Conservation (phyloP, 768 basidiomycete species). For the Trametopsis cervina region DNA sequence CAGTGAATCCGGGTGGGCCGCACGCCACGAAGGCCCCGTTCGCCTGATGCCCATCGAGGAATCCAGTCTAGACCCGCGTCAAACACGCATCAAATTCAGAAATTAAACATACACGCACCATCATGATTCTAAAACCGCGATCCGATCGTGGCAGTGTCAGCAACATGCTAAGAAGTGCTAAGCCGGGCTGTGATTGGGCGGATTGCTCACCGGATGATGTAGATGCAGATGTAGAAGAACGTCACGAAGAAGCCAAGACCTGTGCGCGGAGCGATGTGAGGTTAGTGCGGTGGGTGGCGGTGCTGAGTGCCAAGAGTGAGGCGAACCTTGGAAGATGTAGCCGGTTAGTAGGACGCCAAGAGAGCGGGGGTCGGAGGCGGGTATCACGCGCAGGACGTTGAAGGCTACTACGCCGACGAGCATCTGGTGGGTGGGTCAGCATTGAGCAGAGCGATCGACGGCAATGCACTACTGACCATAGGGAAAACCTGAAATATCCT, state of each 20-base stretch:
- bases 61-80: slow-evolving; percentile 29
- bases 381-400: slow-evolving; percentile 33
- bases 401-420: slow-evolving; percentile 40
- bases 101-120: slow-evolving; percentile 19
- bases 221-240: slow-evolving; percentile 43
- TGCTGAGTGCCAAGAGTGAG: slow-evolving; percentile 10
- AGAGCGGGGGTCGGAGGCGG: slow-evolving; percentile 27
- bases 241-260: slow-evolving; percentile 42
- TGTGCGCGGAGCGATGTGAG: slow-evolving; percentile 6
- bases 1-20: slow-evolving; percentile 43
- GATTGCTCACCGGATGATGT: slow-evolving; percentile 32
- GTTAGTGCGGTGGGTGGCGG: not conserved
- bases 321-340: slow-evolving; percentile 41
- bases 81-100: not conserved
- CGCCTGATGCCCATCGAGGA: slow-evolving; percentile 39
- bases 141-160: not conserved
- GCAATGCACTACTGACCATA: slow-evolving; percentile 14
- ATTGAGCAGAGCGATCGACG: slow-evolving; percentile 1
- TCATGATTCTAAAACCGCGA: slow-evolving; percentile 26
- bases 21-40: slow-evolving; percentile 41
- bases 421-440: slow-evolving; percentile 26
- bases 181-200: not conserved
- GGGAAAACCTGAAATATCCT: slow-evolving; percentile 24
- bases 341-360: slow-evolving; percentile 35
- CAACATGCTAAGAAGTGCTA: not conserved